Conservation (phyloP, 306 rosid species). For the Myrica gale region DNA sequence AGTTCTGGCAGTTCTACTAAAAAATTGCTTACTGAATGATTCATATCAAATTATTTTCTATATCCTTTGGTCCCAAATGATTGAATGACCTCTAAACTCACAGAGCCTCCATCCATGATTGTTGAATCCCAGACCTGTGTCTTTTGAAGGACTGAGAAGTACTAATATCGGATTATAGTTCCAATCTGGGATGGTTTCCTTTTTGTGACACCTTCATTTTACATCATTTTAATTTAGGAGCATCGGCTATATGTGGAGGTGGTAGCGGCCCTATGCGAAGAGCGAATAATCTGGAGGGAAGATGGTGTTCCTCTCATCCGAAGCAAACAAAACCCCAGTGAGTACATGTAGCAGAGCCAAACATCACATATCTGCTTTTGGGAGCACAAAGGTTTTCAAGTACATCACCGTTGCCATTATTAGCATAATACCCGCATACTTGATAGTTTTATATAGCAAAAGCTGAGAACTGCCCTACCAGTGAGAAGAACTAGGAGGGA, state of each 20-base stretch:
- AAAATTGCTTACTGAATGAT: background rate
- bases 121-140: no score
- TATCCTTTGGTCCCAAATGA: background rate
- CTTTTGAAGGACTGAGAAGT: no score
- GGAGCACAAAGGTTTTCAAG: background rate
- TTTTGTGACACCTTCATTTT: background rate
- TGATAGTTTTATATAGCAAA: background rate
- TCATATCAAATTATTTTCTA: background rate
- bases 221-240: conserved; percentile 48
- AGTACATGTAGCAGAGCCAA: conserved; percentile 34
- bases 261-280: conserved; percentile 75
- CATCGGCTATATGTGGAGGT: conserved; percentile 69
- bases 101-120: no score
- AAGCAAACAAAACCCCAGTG: conserved; percentile 65
- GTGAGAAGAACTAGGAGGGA: background rate
- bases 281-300: conserved; percentile 71
- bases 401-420: background rate
- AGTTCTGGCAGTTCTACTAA: background rate
- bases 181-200: background rate
- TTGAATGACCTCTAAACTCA: no score
- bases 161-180: background rate
- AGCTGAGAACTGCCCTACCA: background rate
- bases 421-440: background rate
- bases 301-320: conserved; percentile 90
- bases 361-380: background rate